Conservation (phyloP, 2,329 filamentous ascomycete genomes). For the Exophiala sideris region DNA sequence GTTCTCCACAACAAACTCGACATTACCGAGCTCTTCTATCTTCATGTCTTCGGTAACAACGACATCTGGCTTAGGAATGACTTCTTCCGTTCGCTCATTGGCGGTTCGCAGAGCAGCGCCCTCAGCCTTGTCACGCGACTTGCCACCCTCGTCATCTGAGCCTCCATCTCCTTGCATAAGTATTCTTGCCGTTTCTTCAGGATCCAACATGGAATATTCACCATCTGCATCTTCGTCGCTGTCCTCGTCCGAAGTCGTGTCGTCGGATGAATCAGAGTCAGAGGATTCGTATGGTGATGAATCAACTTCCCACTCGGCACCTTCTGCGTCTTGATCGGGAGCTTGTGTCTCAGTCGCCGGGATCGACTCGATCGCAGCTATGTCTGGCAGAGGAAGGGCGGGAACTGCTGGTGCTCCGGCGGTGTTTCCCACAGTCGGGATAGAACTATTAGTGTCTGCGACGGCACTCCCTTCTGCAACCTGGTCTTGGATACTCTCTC, state of each 20-base stretch:
- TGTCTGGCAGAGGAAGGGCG: neutral
- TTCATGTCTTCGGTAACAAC: constrained; percentile 72
- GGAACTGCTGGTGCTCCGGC: constrained; percentile 1
- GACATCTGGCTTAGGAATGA: constrained; percentile 71
- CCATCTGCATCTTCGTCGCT: constrained; percentile 41
- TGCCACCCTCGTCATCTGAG: constrained; percentile 72
- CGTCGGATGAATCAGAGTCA: constrained; percentile 58
- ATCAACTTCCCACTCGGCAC: constrained; percentile 81
- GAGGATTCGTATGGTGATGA: constrained; percentile 72
- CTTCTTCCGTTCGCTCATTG: constrained; percentile 68
- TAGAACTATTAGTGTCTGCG: constrained; percentile 4
- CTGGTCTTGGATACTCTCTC: constrained; percentile 1
- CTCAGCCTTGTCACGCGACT: constrained; percentile 38
- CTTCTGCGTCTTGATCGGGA: constrained; percentile 44
- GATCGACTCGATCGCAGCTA: constrained; percentile 2
- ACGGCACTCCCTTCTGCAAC: neutral
- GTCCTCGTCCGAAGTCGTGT: constrained; percentile 54
- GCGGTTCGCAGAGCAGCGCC: constrained; percentile 65
- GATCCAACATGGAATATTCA: constrained; percentile 69
- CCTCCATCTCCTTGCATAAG: constrained; percentile 79
- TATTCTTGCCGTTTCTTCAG: constrained; percentile 78
- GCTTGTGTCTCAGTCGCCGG: constrained; percentile 1
- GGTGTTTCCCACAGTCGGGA: neutral
- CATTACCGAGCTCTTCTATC: constrained; percentile 69
- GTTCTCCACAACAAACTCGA: constrained; percentile 76